phyloP scores from a whole-genome alignment of 176 grass and related monocot genomes.

The Carex pumila region DNA sequence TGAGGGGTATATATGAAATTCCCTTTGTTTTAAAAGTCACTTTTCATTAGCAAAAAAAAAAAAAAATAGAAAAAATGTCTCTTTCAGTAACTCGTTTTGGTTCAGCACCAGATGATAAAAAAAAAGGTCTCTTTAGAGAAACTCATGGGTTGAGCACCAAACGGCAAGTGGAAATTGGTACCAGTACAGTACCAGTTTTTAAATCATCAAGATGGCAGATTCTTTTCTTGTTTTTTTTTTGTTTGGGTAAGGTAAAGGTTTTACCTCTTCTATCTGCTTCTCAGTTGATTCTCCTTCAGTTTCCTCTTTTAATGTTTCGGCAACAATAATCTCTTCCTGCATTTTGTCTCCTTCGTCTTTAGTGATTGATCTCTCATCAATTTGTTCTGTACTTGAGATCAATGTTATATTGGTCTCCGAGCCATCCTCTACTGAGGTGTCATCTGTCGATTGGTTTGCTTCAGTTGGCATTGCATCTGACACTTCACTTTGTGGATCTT shows the following conservation, averaged over 20 bases:
- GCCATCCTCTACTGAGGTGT: background rate
- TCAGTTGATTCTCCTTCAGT: background rate
- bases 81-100: too few relatives aligned
- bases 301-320: background rate
- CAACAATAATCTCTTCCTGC: background rate
- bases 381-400: background rate
- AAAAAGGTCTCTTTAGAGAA: background rate
- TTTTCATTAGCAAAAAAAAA: too few relatives aligned
- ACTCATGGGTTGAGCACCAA: background rate
- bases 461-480: background rate
- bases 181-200: background rate
- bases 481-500: constrained; percentile 6
- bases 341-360: background rate
- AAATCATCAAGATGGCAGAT: background rate
- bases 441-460: background rate
- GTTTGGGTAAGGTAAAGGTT: background rate
- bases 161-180: background rate
- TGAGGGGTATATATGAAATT: too few relatives aligned
- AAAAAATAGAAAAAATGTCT: too few relatives aligned
- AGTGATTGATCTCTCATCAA: background rate
- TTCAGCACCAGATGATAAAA: too few relatives aligned
- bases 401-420: background rate
- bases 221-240: background rate
- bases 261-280: background rate
- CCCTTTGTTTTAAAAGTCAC: too few relatives aligned